Evolutionary conservation across 768 basidiomycete genomes (phyloP).

Genomic region (Serendipita indica): DNA sequence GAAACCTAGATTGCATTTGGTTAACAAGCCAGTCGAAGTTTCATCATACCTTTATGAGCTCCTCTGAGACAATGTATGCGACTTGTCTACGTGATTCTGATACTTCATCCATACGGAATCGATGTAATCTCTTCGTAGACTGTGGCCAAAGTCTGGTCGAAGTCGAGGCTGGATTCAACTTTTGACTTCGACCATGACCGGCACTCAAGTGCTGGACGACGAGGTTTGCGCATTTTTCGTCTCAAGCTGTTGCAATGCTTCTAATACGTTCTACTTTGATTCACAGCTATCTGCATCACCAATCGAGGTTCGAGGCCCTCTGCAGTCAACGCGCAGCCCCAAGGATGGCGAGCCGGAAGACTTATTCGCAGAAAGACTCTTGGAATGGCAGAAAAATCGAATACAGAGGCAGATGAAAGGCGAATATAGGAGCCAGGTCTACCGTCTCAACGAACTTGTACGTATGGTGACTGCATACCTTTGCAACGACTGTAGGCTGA

Average conservation of each 20-base stretch:
- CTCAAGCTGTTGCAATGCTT: background rate
- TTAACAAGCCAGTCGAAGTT: background rate
- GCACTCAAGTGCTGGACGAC: slow-evolving; percentile 5
- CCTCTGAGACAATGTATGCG: slow-evolving; percentile 4
- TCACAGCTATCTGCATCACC: background rate
- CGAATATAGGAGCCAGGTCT: slow-evolving; percentile 59
- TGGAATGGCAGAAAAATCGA: slow-evolving; percentile 64
- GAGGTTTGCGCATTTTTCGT: background rate
- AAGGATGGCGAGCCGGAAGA: slow-evolving; percentile 23
- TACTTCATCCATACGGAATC: no score
- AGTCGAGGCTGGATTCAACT: background rate
- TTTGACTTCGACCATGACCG: background rate
- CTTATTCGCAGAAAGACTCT: slow-evolving; percentile 32
- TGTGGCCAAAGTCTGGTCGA: background rate
- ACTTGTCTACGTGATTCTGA: background rate
- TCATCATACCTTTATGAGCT: background rate
- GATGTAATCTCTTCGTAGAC: no score
- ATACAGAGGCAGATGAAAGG: slow-evolving; percentile 49
- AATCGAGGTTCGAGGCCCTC: background rate
- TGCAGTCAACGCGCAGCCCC: slow-evolving; percentile 7
- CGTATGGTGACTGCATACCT: slow-evolving; percentile 17
- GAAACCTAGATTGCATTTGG: slow-evolving; percentile 26
- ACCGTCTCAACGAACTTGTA: slow-evolving; percentile 50
- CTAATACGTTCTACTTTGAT: background rate
- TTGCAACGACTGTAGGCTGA: background rate